Percentiles rank a stretch among this genome's conserved stretches.
phyloP scores from a whole-genome alignment of 441 rosid genomes.

The Viola pubescens region DNA sequence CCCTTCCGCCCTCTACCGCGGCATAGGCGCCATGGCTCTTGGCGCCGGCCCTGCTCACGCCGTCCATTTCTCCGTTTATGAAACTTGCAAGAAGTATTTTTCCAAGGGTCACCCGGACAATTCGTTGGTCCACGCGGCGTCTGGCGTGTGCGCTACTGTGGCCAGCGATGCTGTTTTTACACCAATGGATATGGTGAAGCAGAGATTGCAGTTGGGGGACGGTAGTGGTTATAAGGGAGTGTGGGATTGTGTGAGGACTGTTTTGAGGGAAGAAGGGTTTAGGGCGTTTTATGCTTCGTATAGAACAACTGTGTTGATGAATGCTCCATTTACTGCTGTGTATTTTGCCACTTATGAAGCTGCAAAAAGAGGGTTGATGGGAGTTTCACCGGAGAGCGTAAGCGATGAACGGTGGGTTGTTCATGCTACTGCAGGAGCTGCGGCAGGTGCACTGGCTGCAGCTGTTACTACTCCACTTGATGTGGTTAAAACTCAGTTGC shows the following conservation, averaged over 20 bases:
- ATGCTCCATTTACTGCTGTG: conserved; percentile 86
- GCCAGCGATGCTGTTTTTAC: conserved; percentile 83
- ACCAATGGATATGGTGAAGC: conserved; percentile 95
- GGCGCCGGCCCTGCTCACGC: conserved; percentile 98
- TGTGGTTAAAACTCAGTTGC: conserved; percentile 88
- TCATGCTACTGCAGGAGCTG: conserved; percentile 92
- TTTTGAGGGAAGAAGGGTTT: conserved; percentile 63
- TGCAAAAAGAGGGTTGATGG: conserved; percentile 52
- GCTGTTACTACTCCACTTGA: conserved; percentile 79
- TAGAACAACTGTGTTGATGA: conserved; percentile 81
- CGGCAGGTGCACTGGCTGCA: conserved; percentile 73
- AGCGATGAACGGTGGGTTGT: conserved; percentile 60
- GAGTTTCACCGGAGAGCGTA: conserved; percentile 55
- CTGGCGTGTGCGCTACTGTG: conserved; percentile 71
- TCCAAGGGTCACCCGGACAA: conserved; percentile 55
- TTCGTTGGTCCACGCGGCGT: conserved; percentile 62
- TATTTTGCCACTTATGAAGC: conserved; percentile 82
- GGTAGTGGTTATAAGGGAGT: conserved; percentile 54
- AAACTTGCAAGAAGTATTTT: conserved; percentile 51
- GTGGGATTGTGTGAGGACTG: conserved; percentile 57
- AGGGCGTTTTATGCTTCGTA: conserved; percentile 83
- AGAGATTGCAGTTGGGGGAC: conserved; percentile 66
- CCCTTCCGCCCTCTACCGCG: conserved; percentile 59
- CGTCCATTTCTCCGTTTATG: conserved; percentile 76
- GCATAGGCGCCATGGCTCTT: conserved; percentile 86